Conservation (phyloP, 2,329 filamentous ascomycete species). For the Pseudophaeomoniella oleicola region DNA sequence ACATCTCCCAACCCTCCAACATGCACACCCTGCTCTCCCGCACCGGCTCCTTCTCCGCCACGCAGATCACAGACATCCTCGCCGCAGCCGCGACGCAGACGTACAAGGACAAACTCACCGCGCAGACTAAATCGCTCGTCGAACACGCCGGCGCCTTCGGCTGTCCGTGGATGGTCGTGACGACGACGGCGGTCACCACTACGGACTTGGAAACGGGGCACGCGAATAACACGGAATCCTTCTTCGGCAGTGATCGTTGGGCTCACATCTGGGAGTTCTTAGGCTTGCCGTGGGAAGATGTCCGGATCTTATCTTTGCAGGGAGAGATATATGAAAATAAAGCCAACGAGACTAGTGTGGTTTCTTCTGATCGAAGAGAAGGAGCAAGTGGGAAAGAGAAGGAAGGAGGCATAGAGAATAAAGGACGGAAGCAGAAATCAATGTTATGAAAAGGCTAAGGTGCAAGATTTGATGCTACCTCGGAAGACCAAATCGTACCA, state of each 20-base stretch:
- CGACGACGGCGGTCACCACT: not conserved
- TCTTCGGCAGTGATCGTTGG: slow-evolving; percentile 68
- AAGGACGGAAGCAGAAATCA: too few species aligned
- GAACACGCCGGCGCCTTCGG: slow-evolving; percentile 55
- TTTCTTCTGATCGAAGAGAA: too few species aligned
- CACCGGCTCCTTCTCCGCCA: slow-evolving; percentile 27
- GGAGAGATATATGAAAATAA: too few species aligned
- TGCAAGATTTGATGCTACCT: too few species aligned
- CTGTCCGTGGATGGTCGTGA: slow-evolving; percentile 59
- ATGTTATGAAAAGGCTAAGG: too few species aligned
- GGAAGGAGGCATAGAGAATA: too few species aligned
- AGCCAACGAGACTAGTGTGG: too few species aligned
- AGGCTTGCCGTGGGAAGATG: slow-evolving; percentile 30
- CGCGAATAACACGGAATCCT: slow-evolving; percentile 45
- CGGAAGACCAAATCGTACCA: too few species aligned
- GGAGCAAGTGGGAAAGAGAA: too few species aligned
- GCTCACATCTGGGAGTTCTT: slow-evolving; percentile 55
- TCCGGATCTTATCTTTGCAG: too few species aligned
- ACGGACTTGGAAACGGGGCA: slow-evolving; percentile 28
- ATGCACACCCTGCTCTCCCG: slow-evolving; percentile 28
- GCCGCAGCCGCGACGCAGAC: slow-evolving; percentile 33
- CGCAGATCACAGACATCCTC: slow-evolving; percentile 43
- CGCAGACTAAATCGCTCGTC: slow-evolving; percentile 46
- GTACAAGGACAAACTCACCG: slow-evolving; percentile 39
- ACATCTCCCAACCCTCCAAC: slow-evolving; percentile 45